phyloP scores from a whole-genome alignment of 345 rosid species.

The Eucalyptus regnans region DNA sequence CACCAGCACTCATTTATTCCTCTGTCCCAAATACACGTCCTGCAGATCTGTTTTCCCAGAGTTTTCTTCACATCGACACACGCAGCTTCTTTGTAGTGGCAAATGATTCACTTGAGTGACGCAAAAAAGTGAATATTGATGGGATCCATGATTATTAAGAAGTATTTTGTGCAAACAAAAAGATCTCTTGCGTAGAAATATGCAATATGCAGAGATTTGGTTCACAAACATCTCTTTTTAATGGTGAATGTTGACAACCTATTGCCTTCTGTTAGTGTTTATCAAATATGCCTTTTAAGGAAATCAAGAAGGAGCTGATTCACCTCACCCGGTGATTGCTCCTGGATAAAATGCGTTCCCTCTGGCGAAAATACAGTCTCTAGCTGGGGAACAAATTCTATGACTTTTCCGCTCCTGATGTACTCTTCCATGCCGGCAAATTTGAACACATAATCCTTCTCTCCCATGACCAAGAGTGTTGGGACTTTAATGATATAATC shows the following conservation, averaged over 20 bases:
- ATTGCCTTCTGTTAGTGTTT: not conserved
- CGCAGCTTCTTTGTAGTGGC: not conserved
- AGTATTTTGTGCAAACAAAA: not conserved
- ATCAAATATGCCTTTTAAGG: not conserved
- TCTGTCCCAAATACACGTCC: not conserved
- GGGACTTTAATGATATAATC: conserved; percentile 22
- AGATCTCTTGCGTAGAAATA: not conserved
- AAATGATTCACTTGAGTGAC: not conserved
- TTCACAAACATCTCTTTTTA: not conserved
- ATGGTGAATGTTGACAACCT: not conserved
- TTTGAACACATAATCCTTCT: conserved; percentile 31
- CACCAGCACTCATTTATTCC: not conserved
- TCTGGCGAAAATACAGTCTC: conserved; percentile 8
- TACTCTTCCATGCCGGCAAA: conserved; percentile 45
- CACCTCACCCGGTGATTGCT: conserved; percentile 2
- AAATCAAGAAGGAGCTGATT: not conserved
- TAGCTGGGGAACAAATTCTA: conserved; percentile 26
- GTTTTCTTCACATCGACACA: not conserved
- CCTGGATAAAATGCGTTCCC: conserved; percentile 4
- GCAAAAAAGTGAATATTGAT: not conserved
- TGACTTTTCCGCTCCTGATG: conserved; percentile 21
- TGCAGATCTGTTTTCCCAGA: not conserved
- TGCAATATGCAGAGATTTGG: not conserved
- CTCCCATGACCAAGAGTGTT: conserved; percentile 36
- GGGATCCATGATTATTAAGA: not conserved